phyloP scores from a whole-genome alignment of 2,329 filamentous ascomycete genomes.

The Cryphonectria radicalis region DNA sequence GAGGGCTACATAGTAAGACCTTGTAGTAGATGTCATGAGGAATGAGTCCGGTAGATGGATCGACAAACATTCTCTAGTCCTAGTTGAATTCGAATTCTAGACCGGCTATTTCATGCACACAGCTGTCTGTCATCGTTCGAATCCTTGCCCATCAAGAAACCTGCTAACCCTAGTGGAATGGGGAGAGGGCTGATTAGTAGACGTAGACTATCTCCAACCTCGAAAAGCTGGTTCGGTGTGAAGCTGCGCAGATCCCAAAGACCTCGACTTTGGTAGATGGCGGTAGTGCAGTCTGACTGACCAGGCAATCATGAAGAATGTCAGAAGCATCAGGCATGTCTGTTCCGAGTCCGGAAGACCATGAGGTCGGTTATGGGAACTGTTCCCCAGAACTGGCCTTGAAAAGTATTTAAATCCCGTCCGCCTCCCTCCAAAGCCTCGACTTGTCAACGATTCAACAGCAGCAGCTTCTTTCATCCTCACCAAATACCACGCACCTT shows the following conservation, averaged over 20 bases:
- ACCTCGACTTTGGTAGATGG: background rate
- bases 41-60: background rate
- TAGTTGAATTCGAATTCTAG: background rate
- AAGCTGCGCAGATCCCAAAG: background rate
- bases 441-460: background rate
- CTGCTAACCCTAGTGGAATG: background rate
- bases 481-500: no score
- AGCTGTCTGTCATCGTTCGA: background rate
- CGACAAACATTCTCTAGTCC: background rate
- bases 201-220: background rate
- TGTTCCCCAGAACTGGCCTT: background rate
- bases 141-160: background rate
- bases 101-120: background rate
- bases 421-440: background rate
- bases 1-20: background rate
- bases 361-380: background rate
- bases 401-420: conserved; percentile 1
- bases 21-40: background rate
- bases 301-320: background rate
- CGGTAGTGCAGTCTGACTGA: background rate
- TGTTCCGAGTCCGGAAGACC: background rate
- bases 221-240: background rate
- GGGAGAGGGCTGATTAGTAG: background rate
- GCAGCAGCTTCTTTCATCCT: background rate
- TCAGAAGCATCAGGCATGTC: background rate